phyloP scores from a whole-genome alignment of 2,329 filamentous ascomycete species.

The Magnaporthales sp. region DNA sequence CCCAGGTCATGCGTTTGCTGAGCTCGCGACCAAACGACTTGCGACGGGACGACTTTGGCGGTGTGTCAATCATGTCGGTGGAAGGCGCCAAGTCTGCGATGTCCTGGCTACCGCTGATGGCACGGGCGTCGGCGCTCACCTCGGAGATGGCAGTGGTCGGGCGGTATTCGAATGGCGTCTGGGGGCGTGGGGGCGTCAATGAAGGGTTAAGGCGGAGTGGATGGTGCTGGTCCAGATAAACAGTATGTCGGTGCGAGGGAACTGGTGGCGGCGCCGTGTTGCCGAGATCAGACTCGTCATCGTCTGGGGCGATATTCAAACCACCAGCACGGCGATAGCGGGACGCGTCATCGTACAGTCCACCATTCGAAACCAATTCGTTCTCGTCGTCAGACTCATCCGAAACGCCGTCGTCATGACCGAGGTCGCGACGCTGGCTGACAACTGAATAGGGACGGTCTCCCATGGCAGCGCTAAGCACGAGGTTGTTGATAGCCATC shows the following conservation, averaged over 20 bases:
- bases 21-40: not conserved
- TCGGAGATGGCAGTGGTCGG: slow-evolving; percentile 31
- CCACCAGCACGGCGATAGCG: slow-evolving; percentile 14
- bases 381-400: slow-evolving; percentile 25
- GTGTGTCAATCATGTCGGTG: not conserved
- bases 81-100: slow-evolving; percentile 30
- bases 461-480: slow-evolving; percentile 21
- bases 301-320: slow-evolving; percentile 11
- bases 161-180: slow-evolving; percentile 22
- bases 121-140: slow-evolving; percentile 34
- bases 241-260: not conserved
- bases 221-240: slow-evolving; percentile 20
- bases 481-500: slow-evolving; percentile 27
- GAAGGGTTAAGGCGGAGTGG: slow-evolving; percentile 44
- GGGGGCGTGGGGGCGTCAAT: slow-evolving; percentile 12
- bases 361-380: not conserved
- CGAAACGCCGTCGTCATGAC: slow-evolving; percentile 26
- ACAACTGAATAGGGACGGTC: slow-evolving; percentile 37
- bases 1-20: slow-evolving; percentile 5
- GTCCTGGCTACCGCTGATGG: slow-evolving; percentile 33
- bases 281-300: slow-evolving; percentile 17
- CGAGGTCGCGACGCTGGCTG: slow-evolving; percentile 31
- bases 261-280: slow-evolving; percentile 8
- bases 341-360: slow-evolving; percentile 11
- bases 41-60: not conserved